A percentile compares a stretch with the other conserved stretches of the same genome.
Conservation (phyloP, 495 filamentous ascomycete species). For the Penicillium parvum region DNA sequence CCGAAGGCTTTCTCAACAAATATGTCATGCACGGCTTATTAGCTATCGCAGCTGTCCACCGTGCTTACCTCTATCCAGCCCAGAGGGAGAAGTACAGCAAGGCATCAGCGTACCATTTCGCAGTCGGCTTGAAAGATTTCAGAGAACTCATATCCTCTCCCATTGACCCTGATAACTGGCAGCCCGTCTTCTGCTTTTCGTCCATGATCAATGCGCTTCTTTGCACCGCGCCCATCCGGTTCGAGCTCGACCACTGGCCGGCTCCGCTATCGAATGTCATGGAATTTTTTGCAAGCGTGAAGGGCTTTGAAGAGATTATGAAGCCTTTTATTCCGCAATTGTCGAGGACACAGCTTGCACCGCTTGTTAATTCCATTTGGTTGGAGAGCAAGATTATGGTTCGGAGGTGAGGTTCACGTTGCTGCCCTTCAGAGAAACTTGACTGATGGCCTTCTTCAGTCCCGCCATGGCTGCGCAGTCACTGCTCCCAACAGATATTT, state of each 20-base stretch:
- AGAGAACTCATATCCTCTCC: slow-evolving; percentile 22
- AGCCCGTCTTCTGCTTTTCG: slow-evolving; percentile 38
- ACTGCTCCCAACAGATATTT: slow-evolving; percentile 16
- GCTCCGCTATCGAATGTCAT: slow-evolving; percentile 17
- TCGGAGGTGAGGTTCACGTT: slow-evolving; percentile 17
- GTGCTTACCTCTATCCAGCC: slow-evolving; percentile 19
- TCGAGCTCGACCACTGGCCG: slow-evolving; percentile 19
- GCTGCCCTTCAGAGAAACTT: neutral
- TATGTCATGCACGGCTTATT: slow-evolving; percentile 42
- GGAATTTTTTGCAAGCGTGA: slow-evolving; percentile 17
- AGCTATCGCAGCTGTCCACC: slow-evolving; percentile 36
- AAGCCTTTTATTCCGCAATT: slow-evolving; percentile 17
- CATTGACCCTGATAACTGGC: slow-evolving; percentile 31
- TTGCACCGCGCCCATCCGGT: slow-evolving; percentile 24
- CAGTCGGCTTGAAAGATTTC: slow-evolving; percentile 17
- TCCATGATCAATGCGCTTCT: slow-evolving; percentile 35
- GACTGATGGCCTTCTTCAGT: slow-evolving; percentile 1
- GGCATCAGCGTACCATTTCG: slow-evolving; percentile 25
- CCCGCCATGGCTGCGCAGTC: slow-evolving; percentile 11
- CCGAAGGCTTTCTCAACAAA: slow-evolving; percentile 31
- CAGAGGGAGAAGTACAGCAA: slow-evolving; percentile 23
- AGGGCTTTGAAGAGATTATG: slow-evolving; percentile 20
- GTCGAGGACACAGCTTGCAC: slow-evolving; percentile 13
- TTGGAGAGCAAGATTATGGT: slow-evolving; percentile 15
- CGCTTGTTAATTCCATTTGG: slow-evolving; percentile 17